Evolutionary conservation across 768 basidiomycete genomes (phyloP), one percentile per base, ranked within the genome.

Genomic region (Tulasnella calospora): DNA sequence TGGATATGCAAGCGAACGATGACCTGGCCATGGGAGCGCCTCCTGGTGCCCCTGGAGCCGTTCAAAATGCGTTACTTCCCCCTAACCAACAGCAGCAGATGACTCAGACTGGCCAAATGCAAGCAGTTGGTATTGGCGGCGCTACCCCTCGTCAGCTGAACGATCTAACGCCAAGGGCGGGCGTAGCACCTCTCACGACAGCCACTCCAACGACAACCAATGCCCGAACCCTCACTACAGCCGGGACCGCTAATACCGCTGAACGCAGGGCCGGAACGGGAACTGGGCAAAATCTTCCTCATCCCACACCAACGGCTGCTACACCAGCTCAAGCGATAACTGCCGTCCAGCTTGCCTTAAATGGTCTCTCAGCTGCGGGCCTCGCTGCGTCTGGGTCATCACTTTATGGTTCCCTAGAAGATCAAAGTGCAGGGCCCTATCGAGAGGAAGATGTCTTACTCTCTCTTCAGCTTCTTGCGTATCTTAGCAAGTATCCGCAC

Each of bases 401-500:
- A 27, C 6, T 57, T 3, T 40, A 55, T 61, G 57, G 75, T 15
- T 33, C 44, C 19, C 33, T 35, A 3, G 71, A 74, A 13, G 78
- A 80, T 19, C 72, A 80, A 40, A 77, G 57, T 47, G 79, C 57
- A 15, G 92, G 92, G 0, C 93, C 92, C 0, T 98, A 96, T 84
- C 89, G 94, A 36, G 96, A 99, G 83, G 97, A 99, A 82, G 96
- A 98, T 80, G 94, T 99, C 0, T 86, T 99, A 1, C 89, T 96
- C 12, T 90, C 92, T 27, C 85, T 99, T 17, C 97, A 99, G 83
- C 90, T 99, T 2, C 88, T 99, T 0, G 98, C 98, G 3, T 99
- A 99, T 83, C 88, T 99, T 23, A 95, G 93, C 85, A 99, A 99
- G 84, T 99, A 99, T 83, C 96, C 98, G 0, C 97, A 99, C 83